Evolutionary conservation across 2,329 filamentous ascomycete species (phyloP).

Genomic region (Podosphaera fusca): DNA sequence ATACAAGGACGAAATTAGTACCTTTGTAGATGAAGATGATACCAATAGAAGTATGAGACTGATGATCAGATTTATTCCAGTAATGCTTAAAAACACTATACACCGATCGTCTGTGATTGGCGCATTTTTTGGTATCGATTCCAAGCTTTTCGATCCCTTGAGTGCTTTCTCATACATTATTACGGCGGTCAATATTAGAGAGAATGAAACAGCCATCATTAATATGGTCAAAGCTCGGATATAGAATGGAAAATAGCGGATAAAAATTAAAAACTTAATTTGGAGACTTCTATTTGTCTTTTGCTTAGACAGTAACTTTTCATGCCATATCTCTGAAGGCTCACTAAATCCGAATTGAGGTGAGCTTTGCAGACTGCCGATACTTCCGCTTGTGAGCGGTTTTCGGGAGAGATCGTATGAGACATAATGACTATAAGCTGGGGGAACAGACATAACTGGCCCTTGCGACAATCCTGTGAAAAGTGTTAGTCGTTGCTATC

Average conservation of each 20-base stretch:
- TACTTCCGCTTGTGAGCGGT: not conserved
- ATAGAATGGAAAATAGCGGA: not conserved
- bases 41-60: conserved; percentile 4
- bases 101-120: conserved; percentile 7
- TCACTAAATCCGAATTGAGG: not conserved
- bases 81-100: conserved; percentile 4
- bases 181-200: conserved; percentile 6
- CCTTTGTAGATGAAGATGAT: conserved; percentile 7
- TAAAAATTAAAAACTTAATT: not conserved
- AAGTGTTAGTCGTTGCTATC: not conserved
- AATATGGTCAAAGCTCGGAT: conserved; percentile 6
- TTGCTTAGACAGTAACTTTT: not conserved
- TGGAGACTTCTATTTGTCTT: not conserved
- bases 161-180: conserved; percentile 6
- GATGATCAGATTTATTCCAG: conserved; percentile 6
- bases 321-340: not conserved
- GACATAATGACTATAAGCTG: not conserved
- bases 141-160: conserved; percentile 3
- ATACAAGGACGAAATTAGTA: not conserved
- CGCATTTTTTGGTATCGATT: conserved; percentile 2
- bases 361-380: not conserved
- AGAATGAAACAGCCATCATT: conserved; percentile 6
- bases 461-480: not conserved
- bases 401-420: not conserved
- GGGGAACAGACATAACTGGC: not conserved